Evolutionary conservation across 2,329 filamentous ascomycete genomes (phyloP).

Genomic region (Hymenoscyphus fructigenus): DNA sequence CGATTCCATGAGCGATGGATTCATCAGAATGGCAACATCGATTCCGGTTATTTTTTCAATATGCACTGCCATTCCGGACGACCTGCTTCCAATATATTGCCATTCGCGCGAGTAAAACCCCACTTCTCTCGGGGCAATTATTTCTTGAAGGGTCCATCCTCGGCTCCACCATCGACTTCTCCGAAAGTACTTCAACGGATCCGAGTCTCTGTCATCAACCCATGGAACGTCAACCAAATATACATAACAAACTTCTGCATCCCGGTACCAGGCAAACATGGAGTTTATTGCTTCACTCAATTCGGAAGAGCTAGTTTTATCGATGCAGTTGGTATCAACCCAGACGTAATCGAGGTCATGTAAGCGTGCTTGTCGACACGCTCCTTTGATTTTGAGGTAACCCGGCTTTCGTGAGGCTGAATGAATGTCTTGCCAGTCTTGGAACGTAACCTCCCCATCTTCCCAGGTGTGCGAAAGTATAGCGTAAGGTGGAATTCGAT

Average conservation of each 20-base stretch:
- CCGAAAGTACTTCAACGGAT: too few species aligned
- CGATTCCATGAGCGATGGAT: too few species aligned
- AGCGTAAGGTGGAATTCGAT: constrained; percentile 13
- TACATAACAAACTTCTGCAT: constrained; percentile 11
- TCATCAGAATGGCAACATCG: too few species aligned
- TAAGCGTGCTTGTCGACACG: constrained; percentile 6
- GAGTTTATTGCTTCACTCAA: constrained; percentile 13
- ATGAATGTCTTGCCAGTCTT: constrained; percentile 6
- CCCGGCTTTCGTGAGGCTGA: constrained; percentile 11
- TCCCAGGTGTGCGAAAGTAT: constrained; percentile 30
- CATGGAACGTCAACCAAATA: constrained; percentile 8
- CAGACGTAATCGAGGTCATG: constrained; percentile 9
- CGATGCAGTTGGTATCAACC: constrained; percentile 14
- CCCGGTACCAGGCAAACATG: constrained; percentile 15
- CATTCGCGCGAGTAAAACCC: too few species aligned
- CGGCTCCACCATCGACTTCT: too few species aligned
- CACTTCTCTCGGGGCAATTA: too few species aligned
- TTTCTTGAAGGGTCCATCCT: too few species aligned
- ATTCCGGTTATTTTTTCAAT: too few species aligned
- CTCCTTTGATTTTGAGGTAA: constrained; percentile 5
- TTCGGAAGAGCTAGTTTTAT: constrained; percentile 11
- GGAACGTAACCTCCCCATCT: constrained; percentile 17
- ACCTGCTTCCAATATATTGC: too few species aligned
- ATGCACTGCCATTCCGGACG: too few species aligned
- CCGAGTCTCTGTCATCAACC: too few species aligned